Evolutionary conservation across 1,139 yeast genomes (phyloP), one percentile per base, ranked within the genome.

Genomic region (Arxiozyma slooffiae): DNA sequence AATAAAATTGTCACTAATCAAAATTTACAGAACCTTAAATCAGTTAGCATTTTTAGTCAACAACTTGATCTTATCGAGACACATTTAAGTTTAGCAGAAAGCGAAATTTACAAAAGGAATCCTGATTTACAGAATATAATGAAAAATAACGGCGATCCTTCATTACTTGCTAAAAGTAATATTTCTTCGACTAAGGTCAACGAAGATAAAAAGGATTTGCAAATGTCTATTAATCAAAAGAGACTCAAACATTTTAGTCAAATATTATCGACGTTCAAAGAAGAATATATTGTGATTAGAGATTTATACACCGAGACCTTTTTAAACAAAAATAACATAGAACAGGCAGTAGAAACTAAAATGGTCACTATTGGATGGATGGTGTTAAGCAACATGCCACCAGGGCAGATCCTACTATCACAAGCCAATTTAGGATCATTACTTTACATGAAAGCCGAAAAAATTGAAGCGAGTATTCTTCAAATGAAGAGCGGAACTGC

Each of bases 341-440:
- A 77, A 21, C 70, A 76, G 53, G 90, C 94, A 0, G 68, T 82
- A 20, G 71, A 77, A 49, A 74, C 83, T 40, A 83, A 82, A 58
- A 71, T 81, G 51, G 75, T 81, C 34, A 79, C 87, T 54, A 79
- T 85, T 11, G 80, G 80, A 58, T 77, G 85, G 74, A 85, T 85
- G 94, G 68, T 81, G n/a, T 66, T 78, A 52, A 83, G 89, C 0
- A 85, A 82, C 40, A 77, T 79, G 55, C 79, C 80, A 21, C 77
- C 82, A 0, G 80, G 81, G 37, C 82, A 81, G 55, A 69, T 82
- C 40, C 66, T 85, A 40, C 70, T 82, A 62, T 77, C 85, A 1
- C 84, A 81, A 60, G 82, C 85, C 53, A 84, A 85, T 61, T 68
- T 82, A 41, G 95, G 87, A 0, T 79, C 90, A 2, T 71, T 85